phyloP scores from a whole-genome alignment of 306 rosid species.

The Quercus variabilis region DNA sequence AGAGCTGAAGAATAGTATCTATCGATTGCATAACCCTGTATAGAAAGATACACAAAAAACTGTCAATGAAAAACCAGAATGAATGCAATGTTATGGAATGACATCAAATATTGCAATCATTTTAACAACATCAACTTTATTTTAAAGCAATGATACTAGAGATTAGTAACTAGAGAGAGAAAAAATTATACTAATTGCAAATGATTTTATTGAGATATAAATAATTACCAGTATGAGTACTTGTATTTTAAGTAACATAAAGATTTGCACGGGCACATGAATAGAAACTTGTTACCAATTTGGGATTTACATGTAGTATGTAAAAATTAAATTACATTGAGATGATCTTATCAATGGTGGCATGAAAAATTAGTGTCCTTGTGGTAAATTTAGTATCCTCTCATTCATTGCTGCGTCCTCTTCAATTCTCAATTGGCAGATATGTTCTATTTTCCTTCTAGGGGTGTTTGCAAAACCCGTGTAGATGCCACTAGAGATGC shows the following conservation, averaged over 20 bases:
- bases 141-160: neutral
- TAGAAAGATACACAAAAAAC: constrained; percentile 15
- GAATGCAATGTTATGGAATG: neutral
- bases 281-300: neutral
- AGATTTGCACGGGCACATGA: neutral
- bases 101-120: constrained; percentile 3
- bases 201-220: neutral
- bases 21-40: constrained; percentile 81
- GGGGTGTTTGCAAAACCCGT: neutral
- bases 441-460: neutral
- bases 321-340: too few species aligned
- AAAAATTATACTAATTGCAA: neutral
- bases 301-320: too few species aligned
- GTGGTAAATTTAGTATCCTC: neutral
- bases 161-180: neutral
- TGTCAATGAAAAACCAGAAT: constrained; percentile 25
- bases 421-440: neutral
- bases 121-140: neutral
- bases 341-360: too few species aligned
- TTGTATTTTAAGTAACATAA: neutral
- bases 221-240: neutral
- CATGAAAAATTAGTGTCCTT: neutral
- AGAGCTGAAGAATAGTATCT: constrained; percentile 72
- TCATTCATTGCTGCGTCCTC: neutral
- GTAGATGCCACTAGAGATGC: neutral